Conservation (phyloP, 441 rosid species). For the Sinapis alba region DNA sequence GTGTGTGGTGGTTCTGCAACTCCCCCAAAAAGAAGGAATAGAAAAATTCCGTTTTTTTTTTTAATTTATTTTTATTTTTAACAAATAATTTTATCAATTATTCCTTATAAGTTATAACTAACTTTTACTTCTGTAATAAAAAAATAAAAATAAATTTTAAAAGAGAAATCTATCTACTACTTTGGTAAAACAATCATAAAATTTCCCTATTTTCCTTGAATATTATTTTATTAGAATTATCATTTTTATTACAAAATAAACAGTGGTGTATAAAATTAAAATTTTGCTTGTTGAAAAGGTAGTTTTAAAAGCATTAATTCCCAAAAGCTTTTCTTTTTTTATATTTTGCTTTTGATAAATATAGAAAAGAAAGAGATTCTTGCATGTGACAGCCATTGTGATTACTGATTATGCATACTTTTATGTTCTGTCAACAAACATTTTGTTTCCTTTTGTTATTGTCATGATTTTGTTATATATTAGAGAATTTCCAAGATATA, state of each 20-base stretch:
- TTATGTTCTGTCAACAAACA: slow-evolving; percentile 21
- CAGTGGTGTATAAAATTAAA: background rate
- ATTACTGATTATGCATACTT: slow-evolving; percentile 10
- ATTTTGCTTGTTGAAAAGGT: background rate
- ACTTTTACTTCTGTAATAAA: background rate
- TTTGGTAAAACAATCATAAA: background rate
- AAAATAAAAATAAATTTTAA: background rate
- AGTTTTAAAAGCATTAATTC: background rate
- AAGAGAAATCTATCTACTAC: background rate
- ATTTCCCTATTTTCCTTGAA: background rate
- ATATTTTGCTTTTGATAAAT: background rate
- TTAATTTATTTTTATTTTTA: background rate
- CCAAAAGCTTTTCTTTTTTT: background rate
- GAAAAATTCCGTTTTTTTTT: slow-evolving; percentile 17
- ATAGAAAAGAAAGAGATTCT: slow-evolving; percentile 12
- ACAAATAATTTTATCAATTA: background rate
- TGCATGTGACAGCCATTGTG: slow-evolving; percentile 32
- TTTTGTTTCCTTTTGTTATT: slow-evolving; percentile 5
- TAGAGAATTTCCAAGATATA: background rate
- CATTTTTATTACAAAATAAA: no score
- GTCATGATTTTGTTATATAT: slow-evolving; percentile 4
- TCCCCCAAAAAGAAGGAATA: slow-evolving; percentile 36
- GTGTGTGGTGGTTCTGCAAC: slow-evolving; percentile 43
- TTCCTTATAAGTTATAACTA: background rate
- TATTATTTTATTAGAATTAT: no score